Conservation (phyloP, 108 stramenopile genomes). For the Thalassiosira profunda region DNA sequence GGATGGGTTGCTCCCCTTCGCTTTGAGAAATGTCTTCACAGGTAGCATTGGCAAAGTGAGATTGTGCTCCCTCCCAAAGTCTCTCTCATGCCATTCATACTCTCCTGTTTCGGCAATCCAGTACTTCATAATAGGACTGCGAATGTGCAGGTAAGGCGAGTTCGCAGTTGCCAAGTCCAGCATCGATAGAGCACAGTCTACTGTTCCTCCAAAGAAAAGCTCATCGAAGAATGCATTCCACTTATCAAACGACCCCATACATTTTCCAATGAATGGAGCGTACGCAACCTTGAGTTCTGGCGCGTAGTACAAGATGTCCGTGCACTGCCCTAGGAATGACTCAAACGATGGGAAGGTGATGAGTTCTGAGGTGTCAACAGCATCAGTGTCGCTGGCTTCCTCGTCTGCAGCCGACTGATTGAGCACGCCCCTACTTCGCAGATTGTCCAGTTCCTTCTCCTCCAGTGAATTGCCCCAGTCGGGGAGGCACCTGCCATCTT, state of each 20-base stretch:
- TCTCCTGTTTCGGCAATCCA: constrained; percentile 4
- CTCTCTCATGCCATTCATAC: constrained; percentile 18
- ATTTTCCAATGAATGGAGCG: constrained; percentile 44
- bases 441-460: constrained; percentile 13
- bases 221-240: constrained; percentile 30
- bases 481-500: constrained; percentile 28
- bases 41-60: constrained; percentile 42
- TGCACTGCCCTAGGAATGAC: constrained; percentile 44
- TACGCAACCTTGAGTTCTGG: constrained; percentile 30
- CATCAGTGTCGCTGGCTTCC: constrained; percentile 13
- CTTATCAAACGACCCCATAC: constrained; percentile 28
- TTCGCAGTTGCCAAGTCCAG: constrained; percentile 18
- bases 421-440: constrained; percentile 13
- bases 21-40: constrained; percentile 27
- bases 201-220: constrained; percentile 44
- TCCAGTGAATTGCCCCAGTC: constrained; percentile 30
- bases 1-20: constrained; percentile 22
- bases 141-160: constrained; percentile 22
- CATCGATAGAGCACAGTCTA: constrained; percentile 27
- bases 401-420: constrained; percentile 1
- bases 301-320: constrained; percentile 40
- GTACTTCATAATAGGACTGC: constrained; percentile 38
- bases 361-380: constrained; percentile 13
- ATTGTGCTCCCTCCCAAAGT: constrained; percentile 33
- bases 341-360: constrained; percentile 50